Base-by-base conservation (phyloP, 202 grass and related monocot genomes). In the Hordeum pubiflorum region DNA sequence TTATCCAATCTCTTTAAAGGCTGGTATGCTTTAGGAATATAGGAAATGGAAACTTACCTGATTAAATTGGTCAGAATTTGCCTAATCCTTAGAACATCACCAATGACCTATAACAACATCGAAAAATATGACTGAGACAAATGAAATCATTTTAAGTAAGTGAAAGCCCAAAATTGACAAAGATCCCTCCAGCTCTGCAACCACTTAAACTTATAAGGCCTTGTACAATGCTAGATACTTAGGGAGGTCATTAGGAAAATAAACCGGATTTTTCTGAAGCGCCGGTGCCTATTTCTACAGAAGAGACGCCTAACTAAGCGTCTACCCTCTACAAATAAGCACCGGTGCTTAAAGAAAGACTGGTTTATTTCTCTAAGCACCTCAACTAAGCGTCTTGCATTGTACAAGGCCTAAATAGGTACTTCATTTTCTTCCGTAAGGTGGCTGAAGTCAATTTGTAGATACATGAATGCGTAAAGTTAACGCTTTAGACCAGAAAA, bases 21-120 rank as follows among this genome's bases (percentile, higher is more conserved):
- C 26, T 75, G 40, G 33, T 61, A 55, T 52, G 37, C 39, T 33
- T 72, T 81, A 65, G 31, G 48, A 90, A 80, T 80, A 21, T 31
- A 83, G 33, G 20, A 72, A 71, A 74, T 64, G 43, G 63, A 79
- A 54, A 4, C 69, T 85, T 84, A 94, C 94, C 91, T 92, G 76
- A 94, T 89, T 83, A 97, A 88, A 76, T 97, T 97, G 21, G 94
- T 97, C 63, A 97, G 72, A 85, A 97, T 92, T 86, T 97, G 94
- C 24, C 94, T 92, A 78, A 97, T 92, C 81, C 94, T 94, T 82
- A 97, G 81, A 38, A 97, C 94, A 82, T 97, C 94, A 40, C 94
- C 91, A 76, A 87, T 88, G 54, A 97, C 94, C 94, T 97, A 82
- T 76, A 81, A 56, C 29, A 75, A 88, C 58, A 82, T 72, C 78